Evolutionary conservation across 2,329 filamentous ascomycete genomes (phyloP).

Genomic region (Madurella mycetomatis): DNA sequence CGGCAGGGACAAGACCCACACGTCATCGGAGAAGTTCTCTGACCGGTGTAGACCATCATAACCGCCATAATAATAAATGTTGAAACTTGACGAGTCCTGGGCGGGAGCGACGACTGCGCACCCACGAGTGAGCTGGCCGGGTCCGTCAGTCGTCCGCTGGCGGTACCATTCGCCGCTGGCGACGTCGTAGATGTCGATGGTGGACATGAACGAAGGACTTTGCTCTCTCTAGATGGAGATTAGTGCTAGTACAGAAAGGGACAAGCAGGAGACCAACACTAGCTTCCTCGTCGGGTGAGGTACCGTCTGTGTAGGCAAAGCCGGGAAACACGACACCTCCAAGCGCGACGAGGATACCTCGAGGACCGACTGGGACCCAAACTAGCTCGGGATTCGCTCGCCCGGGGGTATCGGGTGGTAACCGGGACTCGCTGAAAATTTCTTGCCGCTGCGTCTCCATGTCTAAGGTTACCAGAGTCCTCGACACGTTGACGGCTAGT

Average conservation of each 20-base stretch:
- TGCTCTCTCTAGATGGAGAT: constrained; percentile 46
- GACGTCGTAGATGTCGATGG: constrained; percentile 75
- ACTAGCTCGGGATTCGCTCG: constrained; percentile 62
- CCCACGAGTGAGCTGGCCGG: constrained; percentile 55
- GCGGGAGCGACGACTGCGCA: constrained; percentile 73
- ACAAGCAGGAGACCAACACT: constrained; percentile 35
- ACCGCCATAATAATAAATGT: constrained; percentile 82
- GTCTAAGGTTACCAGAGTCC: constrained; percentile 58
- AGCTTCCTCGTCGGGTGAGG: constrained; percentile 33
- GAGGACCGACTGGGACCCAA: constrained; percentile 71
- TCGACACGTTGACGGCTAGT: constrained; percentile 44
- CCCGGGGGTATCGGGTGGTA: constrained; percentile 46
- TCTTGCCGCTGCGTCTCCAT: constrained; percentile 48
- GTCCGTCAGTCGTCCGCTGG: constrained; percentile 60
- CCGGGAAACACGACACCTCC: constrained; percentile 66
- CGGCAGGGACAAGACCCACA: constrained; percentile 77
- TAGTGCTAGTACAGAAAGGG: constrained; percentile 16
- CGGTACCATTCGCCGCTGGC: constrained; percentile 62
- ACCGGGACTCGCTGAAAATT: constrained; percentile 53
- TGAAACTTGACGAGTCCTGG: constrained; percentile 67
- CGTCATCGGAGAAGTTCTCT: constrained; percentile 54
- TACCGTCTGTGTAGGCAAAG: constrained; percentile 32
- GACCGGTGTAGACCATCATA: constrained; percentile 51
- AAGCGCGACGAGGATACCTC: constrained; percentile 73
- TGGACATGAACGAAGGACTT: constrained; percentile 66